Evolutionary conservation across 129 eudicot genomes (phyloP), one percentile per base, ranked within the genome.

Genomic region (Artemisia annua): DNA sequence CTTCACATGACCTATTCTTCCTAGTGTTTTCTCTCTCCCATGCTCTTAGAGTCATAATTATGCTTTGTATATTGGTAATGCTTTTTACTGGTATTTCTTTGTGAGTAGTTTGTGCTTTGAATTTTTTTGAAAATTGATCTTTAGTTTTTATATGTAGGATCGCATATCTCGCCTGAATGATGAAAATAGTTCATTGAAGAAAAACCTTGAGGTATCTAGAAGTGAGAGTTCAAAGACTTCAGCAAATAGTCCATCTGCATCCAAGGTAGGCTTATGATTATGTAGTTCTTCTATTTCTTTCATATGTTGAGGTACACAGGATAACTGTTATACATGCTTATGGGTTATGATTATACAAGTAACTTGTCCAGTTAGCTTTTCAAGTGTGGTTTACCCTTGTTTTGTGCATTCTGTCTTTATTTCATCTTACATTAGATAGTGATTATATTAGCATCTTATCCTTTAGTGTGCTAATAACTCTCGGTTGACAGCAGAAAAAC

Each of bases 141-240:
- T 55, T 12, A 35, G 70, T 13, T 69, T 84, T 17, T 26, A 54
- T 72, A 43, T 63, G 28, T 86, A 94, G 99, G 96, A 90, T 64
- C 87, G 74, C 51, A 85, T 94, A 32, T 76, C 83, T 51, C 85
- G 81, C 55, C 60, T 94, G 80, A 78, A 83, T 81, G 93, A 90
- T 76, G 99, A 94, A 88, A 94, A 88, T 67, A 82, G 85, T 62
- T 86, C 83, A 18, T 75, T 94, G 80, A 94, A 90, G 78, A 87
- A 86, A 79, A 94, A 83, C 60, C 81, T 94, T 18, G 83, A 73
- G 77, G 81, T 89, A 65, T 76, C 89, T 28, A 86, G 83, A 86
- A 83, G 59, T 14, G 90, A 86, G 75, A 71, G 81, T 83, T 63
- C 72, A 16, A 76, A 80, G 70, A 26, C 71, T 16, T 73, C 83